These are phyloP conservation scores for Malus hybrid DNA, from an alignment of 331 rosid species.

Conservation along the genomic window DNA sequence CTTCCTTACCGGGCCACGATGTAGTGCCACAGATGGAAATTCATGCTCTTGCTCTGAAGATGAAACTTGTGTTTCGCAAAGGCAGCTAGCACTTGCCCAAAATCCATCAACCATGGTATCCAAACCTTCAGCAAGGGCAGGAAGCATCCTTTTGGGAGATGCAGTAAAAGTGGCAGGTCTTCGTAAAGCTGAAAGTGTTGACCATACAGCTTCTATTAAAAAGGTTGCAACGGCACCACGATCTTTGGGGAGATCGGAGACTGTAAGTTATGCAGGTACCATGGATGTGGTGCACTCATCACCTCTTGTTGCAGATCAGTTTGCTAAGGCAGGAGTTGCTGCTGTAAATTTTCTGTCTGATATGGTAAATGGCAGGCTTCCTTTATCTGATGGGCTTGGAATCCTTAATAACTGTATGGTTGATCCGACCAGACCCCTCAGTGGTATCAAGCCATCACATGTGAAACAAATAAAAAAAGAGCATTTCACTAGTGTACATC, in stretches of 20 bases:
- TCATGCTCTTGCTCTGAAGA: constrained; percentile 74
- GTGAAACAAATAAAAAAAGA: constrained; percentile 60
- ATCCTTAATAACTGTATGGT: constrained; percentile 53
- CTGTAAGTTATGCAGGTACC: constrained; percentile 43
- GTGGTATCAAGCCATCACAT: constrained; percentile 45
- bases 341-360: constrained; percentile 76
- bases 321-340: constrained; percentile 73
- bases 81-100: constrained; percentile 35
- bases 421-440: constrained; percentile 40
- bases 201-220: constrained; percentile 24
- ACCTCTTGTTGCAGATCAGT: constrained; percentile 45
- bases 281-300: constrained; percentile 27
- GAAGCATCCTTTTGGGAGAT: constrained; percentile 31
- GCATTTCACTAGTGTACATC: constrained; percentile 48
- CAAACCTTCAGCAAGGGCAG: constrained; percentile 34
- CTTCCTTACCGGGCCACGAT: constrained; percentile 59
- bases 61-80: constrained; percentile 57
- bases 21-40: constrained; percentile 61
- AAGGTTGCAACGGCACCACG: constrained; percentile 24
- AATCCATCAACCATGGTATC: constrained; percentile 41
- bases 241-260: constrained; percentile 35
- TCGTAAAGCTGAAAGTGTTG: constrained; percentile 30
- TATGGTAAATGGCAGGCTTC: constrained; percentile 50
- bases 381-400: constrained; percentile 63
- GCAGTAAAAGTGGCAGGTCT: constrained; percentile 28